Evolutionary conservation across 371 early-diverging fungal species (phyloP), one percentile per base, ranked within the genome.

Genomic region (Mucor sp.): DNA sequence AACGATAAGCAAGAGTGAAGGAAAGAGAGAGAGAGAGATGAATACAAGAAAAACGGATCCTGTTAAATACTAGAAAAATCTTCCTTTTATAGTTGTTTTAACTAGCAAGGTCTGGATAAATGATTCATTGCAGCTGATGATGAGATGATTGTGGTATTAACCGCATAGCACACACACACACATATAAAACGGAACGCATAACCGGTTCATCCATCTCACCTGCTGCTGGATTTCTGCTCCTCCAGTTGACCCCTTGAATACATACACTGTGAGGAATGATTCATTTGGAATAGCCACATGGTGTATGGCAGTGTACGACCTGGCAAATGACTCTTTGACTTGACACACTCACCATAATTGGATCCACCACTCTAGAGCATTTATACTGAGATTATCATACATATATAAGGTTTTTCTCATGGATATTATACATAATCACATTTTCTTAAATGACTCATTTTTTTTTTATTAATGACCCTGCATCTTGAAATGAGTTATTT

Each of bases 41-140:
- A 17, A 4, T 37, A n/a, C 25, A 3, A 35, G 12, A 50, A 66
- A 30, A 58, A 33, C 44, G 8, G 8, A 30, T 30, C 27, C 27
- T 28, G 17, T 60, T 66, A 60, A 39, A 39, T 37, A 66, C 58
- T 25, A 44, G 47, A 62, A 63, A 50, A 63, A 53, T 48, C 21
- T 21, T 47, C 41, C 27, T 50, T 35, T 57, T 58, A 44, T 55
- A 23, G 53, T 25, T 53, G 25, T 53, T 53, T 53, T 53, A 53
- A 27, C 9, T 53, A 53, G 53, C 14, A 25, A 25, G 27, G 27
- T 27, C 23, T 27, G 25, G 53, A 15, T 25, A 53, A 53, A 27
- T 53, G 53, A 53, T 27, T 14, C 23, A 23, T 27, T 53, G 53
- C 53, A 53, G 53, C 53, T 53, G 53, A 53, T 25, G 53, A 53